These are phyloP conservation scores for Carex parvula DNA, from an alignment of 176 grass and related monocot species.

Conservation along the genomic window DNA sequence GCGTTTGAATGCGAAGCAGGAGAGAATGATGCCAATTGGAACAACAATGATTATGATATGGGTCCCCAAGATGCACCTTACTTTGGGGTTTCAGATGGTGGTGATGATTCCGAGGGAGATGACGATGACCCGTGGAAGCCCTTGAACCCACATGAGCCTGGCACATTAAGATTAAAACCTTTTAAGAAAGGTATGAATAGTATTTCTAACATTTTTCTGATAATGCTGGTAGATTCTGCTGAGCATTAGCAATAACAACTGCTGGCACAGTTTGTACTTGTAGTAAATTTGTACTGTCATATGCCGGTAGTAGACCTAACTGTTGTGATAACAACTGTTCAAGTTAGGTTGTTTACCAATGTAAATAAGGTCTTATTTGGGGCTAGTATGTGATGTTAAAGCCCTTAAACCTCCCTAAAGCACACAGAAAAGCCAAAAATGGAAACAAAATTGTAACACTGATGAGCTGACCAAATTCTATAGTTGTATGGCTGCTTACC, in stretches of 20 bases:
- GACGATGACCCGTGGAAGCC: constrained; percentile 66
- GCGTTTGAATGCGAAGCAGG: constrained; percentile 29
- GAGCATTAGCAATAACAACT: not conserved
- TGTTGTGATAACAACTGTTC: not conserved
- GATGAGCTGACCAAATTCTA: not conserved
- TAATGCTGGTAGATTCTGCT: not conserved
- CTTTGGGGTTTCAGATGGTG: constrained; percentile 37
- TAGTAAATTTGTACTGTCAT: not conserved
- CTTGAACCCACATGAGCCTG: constrained; percentile 82
- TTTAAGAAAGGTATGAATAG: constrained; percentile 59
- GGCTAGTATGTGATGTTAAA: not conserved
- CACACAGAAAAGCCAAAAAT: not conserved
- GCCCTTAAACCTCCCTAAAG: not conserved
- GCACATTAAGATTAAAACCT: constrained; percentile 74
- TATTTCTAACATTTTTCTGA: constrained; percentile 5
- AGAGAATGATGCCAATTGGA: constrained; percentile 25
- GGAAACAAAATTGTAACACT: not conserved
- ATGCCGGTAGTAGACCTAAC: not conserved
- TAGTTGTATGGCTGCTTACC: not conserved
- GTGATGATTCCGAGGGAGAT: constrained; percentile 63
- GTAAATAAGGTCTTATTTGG: not conserved
- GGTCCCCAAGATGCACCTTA: constrained; percentile 42
- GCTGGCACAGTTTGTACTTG: not conserved
- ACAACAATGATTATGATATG: constrained; percentile 37
- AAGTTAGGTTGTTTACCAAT: not conserved